A percentile compares a stretch with the other conserved stretches of the same genome.
These are phyloP conservation scores for Lepiota venenata DNA, from an alignment of 768 basidiomycete species.

Conservation along the genomic window DNA sequence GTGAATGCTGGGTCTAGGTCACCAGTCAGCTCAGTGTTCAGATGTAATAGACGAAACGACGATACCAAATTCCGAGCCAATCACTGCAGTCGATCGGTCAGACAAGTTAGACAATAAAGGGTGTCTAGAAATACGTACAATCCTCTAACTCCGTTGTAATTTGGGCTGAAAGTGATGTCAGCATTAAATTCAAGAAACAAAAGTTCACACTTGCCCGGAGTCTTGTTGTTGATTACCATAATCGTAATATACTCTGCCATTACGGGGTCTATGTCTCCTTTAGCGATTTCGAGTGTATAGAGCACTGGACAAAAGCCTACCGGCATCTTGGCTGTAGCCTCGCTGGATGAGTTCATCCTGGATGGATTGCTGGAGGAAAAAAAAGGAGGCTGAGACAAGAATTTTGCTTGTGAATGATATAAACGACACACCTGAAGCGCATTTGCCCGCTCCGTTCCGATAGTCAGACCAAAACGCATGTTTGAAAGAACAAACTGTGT, in stretches of 20 bases:
- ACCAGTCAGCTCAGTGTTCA: conserved; percentile 10
- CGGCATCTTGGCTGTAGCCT: conserved; percentile 73
- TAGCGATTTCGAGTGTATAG: conserved; percentile 16
- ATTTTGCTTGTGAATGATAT: not conserved
- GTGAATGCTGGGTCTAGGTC: conserved; percentile 75
- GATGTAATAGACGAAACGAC: conserved; percentile 16
- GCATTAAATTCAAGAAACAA: conserved; percentile 14
- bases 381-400: conserved; percentile 10
- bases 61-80: conserved; percentile 60
- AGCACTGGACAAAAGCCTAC: conserved; percentile 35
- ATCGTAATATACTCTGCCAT: conserved; percentile 96
- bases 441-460: conserved; percentile 74
- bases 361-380: conserved; percentile 58
- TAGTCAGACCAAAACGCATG: conserved; percentile 76
- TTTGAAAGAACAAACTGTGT: conserved; percentile 24
- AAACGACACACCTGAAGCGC: conserved; percentile 56
- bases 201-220: conserved; percentile 47
- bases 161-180: conserved; percentile 50
- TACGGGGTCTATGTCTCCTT: conserved; percentile 57
- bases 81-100: conserved; percentile 15
- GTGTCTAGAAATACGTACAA: conserved; percentile 38
- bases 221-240: conserved; percentile 93
- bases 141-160: conserved; percentile 88
- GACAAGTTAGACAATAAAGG: conserved; percentile 5
- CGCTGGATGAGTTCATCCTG: conserved; percentile 77